A percentile compares a stretch with the other conserved stretches of the same genome.
phyloP scores from a whole-genome alignment of 2,329 filamentous ascomycete species.

The Diaporthe destruens region DNA sequence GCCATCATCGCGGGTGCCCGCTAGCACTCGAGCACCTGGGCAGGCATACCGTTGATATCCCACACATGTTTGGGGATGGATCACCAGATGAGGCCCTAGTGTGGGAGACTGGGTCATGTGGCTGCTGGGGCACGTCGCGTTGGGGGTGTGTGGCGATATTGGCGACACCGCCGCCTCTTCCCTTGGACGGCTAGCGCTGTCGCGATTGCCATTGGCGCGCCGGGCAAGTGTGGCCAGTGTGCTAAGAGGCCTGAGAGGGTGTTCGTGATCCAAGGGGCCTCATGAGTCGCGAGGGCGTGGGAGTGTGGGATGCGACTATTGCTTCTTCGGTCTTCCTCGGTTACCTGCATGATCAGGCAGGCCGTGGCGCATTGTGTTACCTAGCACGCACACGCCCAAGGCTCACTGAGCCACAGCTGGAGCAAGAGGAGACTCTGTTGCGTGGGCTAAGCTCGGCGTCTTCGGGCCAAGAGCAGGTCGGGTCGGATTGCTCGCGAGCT shows the following conservation, averaged over 20 bases:
- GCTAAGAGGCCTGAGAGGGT: no score
- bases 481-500: conserved; percentile 1
- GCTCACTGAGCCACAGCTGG: conserved; percentile 4
- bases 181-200: conserved; percentile 36
- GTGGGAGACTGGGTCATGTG: conserved; percentile 41
- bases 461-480: background rate
- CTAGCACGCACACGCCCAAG: background rate
- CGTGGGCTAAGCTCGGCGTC: conserved; percentile 25
- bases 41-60: conserved; percentile 19
- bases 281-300: conserved; percentile 17
- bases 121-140: conserved; percentile 32
- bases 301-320: conserved; percentile 15
- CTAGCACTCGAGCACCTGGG: conserved; percentile 1
- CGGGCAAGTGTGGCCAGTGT: background rate
- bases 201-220: conserved; percentile 38
- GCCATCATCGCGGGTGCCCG: conserved; percentile 14
- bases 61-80: conserved; percentile 17
- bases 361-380: conserved; percentile 15
- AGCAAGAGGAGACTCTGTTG: background rate
- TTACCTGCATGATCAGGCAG: conserved; percentile 30
- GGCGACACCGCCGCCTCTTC: conserved; percentile 36
- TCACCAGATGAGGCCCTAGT: conserved; percentile 35
- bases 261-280: conserved; percentile 21
- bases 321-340: conserved; percentile 30
- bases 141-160: conserved; percentile 40